Evolutionary conservation across 331 rosid species (phyloP).

Genomic region (Rhamnella rubrinervis): DNA sequence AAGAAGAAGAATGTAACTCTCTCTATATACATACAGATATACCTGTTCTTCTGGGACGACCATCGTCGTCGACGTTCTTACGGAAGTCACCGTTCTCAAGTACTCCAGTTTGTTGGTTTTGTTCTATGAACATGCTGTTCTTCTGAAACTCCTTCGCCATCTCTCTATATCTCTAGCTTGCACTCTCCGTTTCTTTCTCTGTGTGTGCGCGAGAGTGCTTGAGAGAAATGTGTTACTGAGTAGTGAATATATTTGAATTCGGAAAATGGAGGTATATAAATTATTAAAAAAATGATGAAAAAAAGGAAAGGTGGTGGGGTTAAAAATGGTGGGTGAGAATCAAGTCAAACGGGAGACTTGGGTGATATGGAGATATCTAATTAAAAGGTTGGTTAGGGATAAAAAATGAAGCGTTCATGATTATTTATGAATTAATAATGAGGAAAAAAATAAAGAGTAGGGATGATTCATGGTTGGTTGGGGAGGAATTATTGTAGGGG

Average conservation of each 20-base stretch:
- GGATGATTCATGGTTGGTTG: conserved; percentile 2
- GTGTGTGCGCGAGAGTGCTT: background rate
- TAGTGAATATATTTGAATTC: conserved; percentile 14
- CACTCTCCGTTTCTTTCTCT: background rate
- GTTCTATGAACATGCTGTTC: conserved; percentile 65
- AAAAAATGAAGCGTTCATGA: background rate
- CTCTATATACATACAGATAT: background rate
- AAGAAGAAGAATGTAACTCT: background rate
- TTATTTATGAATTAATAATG: too few species aligned
- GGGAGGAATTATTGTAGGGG: conserved; percentile 39
- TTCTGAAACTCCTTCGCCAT: conserved; percentile 61
- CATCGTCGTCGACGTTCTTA: conserved; percentile 83
- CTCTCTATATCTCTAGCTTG: background rate
- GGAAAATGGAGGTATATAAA: conserved; percentile 3
- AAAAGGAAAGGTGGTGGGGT: conserved; percentile 22
- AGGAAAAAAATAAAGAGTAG: background rate
- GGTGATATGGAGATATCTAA: background rate
- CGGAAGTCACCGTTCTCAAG: conserved; percentile 33
- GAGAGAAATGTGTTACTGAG: conserved; percentile 2
- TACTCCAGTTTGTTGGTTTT: conserved; percentile 29
- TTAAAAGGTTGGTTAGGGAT: background rate
- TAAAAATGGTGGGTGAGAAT: conserved; percentile 3
- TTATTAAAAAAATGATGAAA: conserved; percentile 6
- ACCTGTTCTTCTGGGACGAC: conserved; percentile 82
- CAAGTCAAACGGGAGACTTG: conserved; percentile 12